Percentiles rank a stretch among this genome's conserved stretches.
Conservation (phyloP, 2,329 filamentous ascomycete genomes). For the Oidium heveae region DNA sequence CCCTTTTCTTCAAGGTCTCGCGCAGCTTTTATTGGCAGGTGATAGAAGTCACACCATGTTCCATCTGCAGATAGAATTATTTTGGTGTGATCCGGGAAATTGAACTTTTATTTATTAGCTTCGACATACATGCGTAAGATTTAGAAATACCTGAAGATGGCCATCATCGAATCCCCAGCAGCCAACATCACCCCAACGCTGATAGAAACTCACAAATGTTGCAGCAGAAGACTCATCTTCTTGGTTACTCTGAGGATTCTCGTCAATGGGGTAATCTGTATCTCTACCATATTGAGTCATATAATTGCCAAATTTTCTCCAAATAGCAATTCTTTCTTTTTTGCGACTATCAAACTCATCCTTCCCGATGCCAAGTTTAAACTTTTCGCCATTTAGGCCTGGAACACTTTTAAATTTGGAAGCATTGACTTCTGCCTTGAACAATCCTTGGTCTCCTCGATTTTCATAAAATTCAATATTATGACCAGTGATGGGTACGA, state of each 20-base stretch:
- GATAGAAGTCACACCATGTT: constrained; percentile 55
- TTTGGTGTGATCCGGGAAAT: constrained; percentile 75
- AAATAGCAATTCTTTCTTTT: constrained; percentile 37
- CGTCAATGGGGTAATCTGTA: constrained; percentile 28
- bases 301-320: constrained; percentile 53
- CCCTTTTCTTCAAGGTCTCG: constrained; percentile 36
- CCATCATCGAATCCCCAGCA: constrained; percentile 65
- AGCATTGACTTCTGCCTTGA: constrained; percentile 36
- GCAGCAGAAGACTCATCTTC: constrained; percentile 10
- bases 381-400: constrained; percentile 31
- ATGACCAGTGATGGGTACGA: constrained; percentile 35
- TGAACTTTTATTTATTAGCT: constrained; percentile 29
- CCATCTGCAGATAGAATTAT: constrained; percentile 51
- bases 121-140: background rate
- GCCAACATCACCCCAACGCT: constrained; percentile 55
- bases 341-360: constrained; percentile 40
- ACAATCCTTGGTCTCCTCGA: constrained; percentile 35
- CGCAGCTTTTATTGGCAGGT: constrained; percentile 46
- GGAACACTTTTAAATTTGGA: constrained; percentile 31
- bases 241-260: constrained; percentile 14
- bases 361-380: constrained; percentile 34
- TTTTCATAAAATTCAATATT: constrained; percentile 51
- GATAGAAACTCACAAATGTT: constrained; percentile 55
- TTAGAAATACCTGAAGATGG: constrained; percentile 36
- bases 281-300: constrained; percentile 53